Evolutionary conservation across 257 asterid genomes (phyloP).

Genomic region (Primulina huaijiensis): DNA sequence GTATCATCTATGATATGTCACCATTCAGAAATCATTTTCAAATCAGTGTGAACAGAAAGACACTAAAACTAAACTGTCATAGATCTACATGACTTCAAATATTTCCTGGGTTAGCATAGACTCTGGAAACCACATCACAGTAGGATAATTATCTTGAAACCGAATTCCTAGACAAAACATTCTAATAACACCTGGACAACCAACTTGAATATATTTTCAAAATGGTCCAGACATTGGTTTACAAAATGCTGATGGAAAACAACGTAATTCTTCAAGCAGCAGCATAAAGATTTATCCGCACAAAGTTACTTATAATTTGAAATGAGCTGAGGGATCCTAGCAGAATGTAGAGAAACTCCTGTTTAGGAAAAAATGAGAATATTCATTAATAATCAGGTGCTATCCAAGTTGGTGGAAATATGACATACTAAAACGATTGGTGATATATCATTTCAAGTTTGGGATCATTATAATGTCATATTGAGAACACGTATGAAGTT

Average conservation of each 20-base stretch:
- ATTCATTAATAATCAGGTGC: background rate
- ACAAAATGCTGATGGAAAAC: background rate
- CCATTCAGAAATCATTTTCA: background rate
- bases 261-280: conserved; percentile 19
- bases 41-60: background rate
- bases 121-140: conserved; percentile 5
- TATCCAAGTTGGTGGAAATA: background rate
- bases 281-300: background rate
- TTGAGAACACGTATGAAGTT: background rate
- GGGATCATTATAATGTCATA: conserved; percentile 11
- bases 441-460: background rate
- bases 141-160: background rate
- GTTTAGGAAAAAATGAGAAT: background rate
- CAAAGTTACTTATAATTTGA: conserved; percentile 14
- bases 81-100: background rate
- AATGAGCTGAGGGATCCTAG: background rate
- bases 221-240: background rate
- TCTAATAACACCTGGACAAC: conserved; percentile 3
- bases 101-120: conserved; percentile 1
- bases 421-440: background rate
- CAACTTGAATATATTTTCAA: conserved; percentile 13
- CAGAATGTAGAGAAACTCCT: background rate
- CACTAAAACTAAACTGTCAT: background rate
- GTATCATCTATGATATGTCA: background rate
- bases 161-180: background rate